These are phyloP conservation scores for Trichaptum fuscoviolaceum DNA, from an alignment of 768 basidiomycete genomes.

Conservation along the genomic window DNA sequence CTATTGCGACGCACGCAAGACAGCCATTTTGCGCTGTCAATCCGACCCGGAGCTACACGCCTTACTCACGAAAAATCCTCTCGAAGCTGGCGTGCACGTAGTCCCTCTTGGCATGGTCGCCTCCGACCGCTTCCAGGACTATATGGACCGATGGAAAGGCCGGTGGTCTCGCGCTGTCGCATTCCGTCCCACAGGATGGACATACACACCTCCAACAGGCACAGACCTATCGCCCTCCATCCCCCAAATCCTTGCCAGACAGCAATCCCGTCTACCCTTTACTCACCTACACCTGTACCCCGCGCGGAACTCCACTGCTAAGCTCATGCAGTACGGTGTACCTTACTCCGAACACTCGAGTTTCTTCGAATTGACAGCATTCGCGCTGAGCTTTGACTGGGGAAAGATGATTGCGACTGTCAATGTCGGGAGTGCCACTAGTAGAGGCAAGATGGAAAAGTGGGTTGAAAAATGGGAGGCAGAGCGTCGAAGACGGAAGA, in stretches of 20 bases:
- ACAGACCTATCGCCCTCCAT: constrained; percentile 60
- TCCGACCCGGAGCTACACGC: constrained; percentile 76
- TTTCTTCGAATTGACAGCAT: constrained; percentile 93
- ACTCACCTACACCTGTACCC: constrained; percentile 62
- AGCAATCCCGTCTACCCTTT: constrained; percentile 58
- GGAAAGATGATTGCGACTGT: constrained; percentile 92
- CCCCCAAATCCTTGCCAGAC: constrained; percentile 57
- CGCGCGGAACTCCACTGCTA: constrained; percentile 63
- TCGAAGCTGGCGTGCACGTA: constrained; percentile 77
- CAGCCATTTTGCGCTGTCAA: constrained; percentile 77
- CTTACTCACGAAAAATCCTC: constrained; percentile 72
- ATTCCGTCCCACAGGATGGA: constrained; percentile 95
- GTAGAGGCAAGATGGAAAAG: constrained; percentile 78
- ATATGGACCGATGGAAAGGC: constrained; percentile 69
- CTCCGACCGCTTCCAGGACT: constrained; percentile 70
- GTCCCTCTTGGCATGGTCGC: constrained; percentile 73
- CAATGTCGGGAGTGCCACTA: constrained; percentile 69
- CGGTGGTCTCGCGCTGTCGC: constrained; percentile 70
- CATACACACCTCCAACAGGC: constrained; percentile 67
- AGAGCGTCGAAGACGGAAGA: constrained; percentile 60
- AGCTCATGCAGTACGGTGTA: constrained; percentile 72
- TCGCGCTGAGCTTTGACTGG: constrained; percentile 85
- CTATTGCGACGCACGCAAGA: constrained; percentile 85
- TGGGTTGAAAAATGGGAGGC: constrained; percentile 90
- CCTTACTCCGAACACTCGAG: constrained; percentile 96